Conservation (phyloP, 345 rosid genomes). For the Eutrema yunnanense region DNA sequence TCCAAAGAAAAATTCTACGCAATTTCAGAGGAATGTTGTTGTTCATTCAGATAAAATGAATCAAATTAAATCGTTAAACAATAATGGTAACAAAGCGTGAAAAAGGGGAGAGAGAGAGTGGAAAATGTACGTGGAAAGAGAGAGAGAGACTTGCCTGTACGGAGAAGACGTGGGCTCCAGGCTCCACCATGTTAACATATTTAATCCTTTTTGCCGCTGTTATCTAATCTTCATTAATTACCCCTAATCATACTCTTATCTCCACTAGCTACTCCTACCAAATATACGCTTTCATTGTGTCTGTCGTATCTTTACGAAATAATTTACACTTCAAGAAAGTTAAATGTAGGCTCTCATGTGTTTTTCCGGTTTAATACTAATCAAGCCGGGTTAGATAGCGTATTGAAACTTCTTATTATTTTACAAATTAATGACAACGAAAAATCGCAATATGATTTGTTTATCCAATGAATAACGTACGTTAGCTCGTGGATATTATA, state of each 20-base stretch:
- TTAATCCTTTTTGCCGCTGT: neutral
- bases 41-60: too few relatives aligned
- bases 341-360: neutral
- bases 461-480: neutral
- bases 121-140: constrained; percentile 41
- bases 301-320: neutral
- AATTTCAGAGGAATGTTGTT: too few relatives aligned
- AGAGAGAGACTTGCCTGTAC: constrained; percentile 35
- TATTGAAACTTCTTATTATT: neutral
- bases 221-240: constrained; percentile 10
- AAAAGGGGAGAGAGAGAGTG: constrained; percentile 1
- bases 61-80: neutral
- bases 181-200: constrained; percentile 13
- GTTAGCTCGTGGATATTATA: neutral
- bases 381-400: neutral
- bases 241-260: constrained; percentile 19
- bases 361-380: neutral
- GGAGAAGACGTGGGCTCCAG: constrained; percentile 36
- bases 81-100: neutral
- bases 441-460: neutral
- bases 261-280: constrained; percentile 9
- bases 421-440: neutral
- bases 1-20: too few relatives aligned
- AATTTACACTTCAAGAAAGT: neutral
- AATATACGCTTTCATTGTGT: neutral